These are phyloP conservation scores for Golubevia pallescens DNA, from an alignment of 1,284 basidiomycete species.

Conservation along the genomic window DNA sequence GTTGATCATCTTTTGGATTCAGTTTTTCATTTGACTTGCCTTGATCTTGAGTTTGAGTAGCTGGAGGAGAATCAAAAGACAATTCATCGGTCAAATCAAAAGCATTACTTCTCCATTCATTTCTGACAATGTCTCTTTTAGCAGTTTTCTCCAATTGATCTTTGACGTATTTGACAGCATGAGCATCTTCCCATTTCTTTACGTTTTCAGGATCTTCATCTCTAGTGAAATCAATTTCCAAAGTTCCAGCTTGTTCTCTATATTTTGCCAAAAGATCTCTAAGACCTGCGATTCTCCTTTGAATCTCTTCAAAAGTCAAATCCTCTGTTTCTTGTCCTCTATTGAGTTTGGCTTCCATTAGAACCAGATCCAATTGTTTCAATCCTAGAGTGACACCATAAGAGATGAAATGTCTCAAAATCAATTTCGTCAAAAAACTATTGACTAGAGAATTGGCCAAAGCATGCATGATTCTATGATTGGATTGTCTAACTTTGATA, in stretches of 20 bases:
- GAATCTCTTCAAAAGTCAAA: conserved; percentile 13
- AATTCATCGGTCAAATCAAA: conserved; percentile 10
- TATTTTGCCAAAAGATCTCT: conserved; percentile 21
- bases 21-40: neutral
- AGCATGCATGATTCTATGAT: conserved; percentile 17
- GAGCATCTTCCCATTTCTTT: conserved; percentile 15
- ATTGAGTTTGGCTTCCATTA: conserved; percentile 16
- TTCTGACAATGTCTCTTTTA: conserved; percentile 10
- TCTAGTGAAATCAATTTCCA: conserved; percentile 18
- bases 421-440: conserved; percentile 15
- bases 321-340: conserved; percentile 7
- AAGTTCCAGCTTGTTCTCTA: conserved; percentile 18
- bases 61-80: conserved; percentile 4
- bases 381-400: conserved; percentile 15
- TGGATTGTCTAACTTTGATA: conserved; percentile 17
- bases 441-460: conserved; percentile 11
- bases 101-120: conserved; percentile 21
- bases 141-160: conserved; percentile 15
- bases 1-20: neutral
- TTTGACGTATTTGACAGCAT: conserved; percentile 22
- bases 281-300: conserved; percentile 12
- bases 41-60: neutral
- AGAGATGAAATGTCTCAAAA: conserved; percentile 14
- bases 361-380: conserved; percentile 19
- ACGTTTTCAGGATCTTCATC: conserved; percentile 5